phyloP scores from a whole-genome alignment of 2,329 filamentous ascomycete species.

The Hypoxylon sp. region DNA sequence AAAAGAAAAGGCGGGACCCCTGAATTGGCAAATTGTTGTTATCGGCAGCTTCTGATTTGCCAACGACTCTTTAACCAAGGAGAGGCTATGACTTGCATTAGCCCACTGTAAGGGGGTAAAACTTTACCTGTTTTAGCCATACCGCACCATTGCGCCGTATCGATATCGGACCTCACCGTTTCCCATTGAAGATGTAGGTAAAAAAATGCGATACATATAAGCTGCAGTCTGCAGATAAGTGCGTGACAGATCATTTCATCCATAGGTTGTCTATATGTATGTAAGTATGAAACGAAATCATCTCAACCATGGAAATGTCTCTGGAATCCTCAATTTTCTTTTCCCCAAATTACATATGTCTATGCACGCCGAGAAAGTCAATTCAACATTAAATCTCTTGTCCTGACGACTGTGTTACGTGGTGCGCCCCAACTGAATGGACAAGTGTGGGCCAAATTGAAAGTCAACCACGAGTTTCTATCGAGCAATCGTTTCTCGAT shows the following conservation, averaged over 20 bases:
- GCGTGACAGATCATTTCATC: slow-evolving; percentile 8
- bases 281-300: not conserved
- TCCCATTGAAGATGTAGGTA: slow-evolving; percentile 5
- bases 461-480: slow-evolving; percentile 39
- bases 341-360: not conserved
- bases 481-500: slow-evolving; percentile 52
- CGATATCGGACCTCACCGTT: slow-evolving; percentile 41
- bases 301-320: not conserved
- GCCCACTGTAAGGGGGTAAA: slow-evolving; percentile 19
- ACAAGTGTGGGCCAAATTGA: slow-evolving; percentile 27
- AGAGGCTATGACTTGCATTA: slow-evolving; percentile 44
- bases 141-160: slow-evolving; percentile 9
- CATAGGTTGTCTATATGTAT: slow-evolving; percentile 1
- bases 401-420: slow-evolving; percentile 39
- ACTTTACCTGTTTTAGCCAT: slow-evolving; percentile 30
- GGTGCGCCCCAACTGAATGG: slow-evolving; percentile 30
- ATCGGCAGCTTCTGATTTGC: slow-evolving; percentile 41
- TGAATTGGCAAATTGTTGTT: slow-evolving; percentile 41
- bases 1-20: slow-evolving; percentile 30
- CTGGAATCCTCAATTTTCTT: not conserved
- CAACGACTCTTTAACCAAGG: slow-evolving; percentile 14
- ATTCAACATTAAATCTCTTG: slow-evolving; percentile 19
- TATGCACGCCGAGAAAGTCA: slow-evolving; percentile 11
- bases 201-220: slow-evolving; percentile 1
- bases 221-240: slow-evolving; percentile 12